Conservation (phyloP, 371 early-diverging fungal species). For the Paramicrosporidium saccamoebae region DNA sequence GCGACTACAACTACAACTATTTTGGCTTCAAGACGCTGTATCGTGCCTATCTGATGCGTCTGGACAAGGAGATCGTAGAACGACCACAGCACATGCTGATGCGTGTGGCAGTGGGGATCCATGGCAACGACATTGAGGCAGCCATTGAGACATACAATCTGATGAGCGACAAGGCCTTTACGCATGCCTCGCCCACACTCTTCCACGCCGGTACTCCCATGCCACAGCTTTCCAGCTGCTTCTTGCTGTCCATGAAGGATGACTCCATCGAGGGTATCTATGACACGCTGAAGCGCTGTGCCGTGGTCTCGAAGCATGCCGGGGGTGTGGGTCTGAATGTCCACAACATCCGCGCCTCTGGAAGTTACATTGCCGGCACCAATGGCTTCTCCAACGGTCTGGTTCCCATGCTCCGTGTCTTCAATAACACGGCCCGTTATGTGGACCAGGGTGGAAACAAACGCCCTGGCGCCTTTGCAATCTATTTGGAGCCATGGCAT, state of each 20-base stretch:
- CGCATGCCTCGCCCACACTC: conserved; percentile 93
- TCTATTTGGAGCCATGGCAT: conserved; percentile 99
- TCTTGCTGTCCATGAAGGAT: conserved; percentile 76
- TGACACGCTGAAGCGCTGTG: conserved; percentile 83
- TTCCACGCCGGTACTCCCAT: conserved; percentile 92
- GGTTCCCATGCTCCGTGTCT: conserved; percentile 91
- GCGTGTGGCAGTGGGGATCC: conserved; percentile 94
- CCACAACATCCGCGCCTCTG: conserved; percentile 77
- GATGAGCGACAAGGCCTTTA: conserved; percentile 80
- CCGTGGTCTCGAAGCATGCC: conserved; percentile 89
- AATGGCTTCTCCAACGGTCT: conserved; percentile 94
- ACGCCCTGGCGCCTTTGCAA: conserved; percentile 93
- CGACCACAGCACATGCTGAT: conserved; percentile 97
- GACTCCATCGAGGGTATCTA: conserved; percentile 96
- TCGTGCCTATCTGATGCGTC: conserved; percentile 69
- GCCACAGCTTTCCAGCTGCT: conserved; percentile 87
- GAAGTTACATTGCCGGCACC: conserved; percentile 86
- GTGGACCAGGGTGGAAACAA: conserved; percentile 98
- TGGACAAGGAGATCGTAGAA: conserved; percentile 53
- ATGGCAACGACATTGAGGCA: conserved; percentile 60
- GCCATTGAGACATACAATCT: conserved; percentile 89
- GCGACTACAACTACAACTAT: conserved; percentile 87
- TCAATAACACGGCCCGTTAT: conserved; percentile 91
- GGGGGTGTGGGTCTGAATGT: conserved; percentile 94
- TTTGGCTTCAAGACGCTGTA: conserved; percentile 97